Evolutionary conservation across 192 early-diverging fungal species (phyloP), one percentile per base, ranked within the genome.

Genomic region (Phlyctochytrium planicorne): DNA sequence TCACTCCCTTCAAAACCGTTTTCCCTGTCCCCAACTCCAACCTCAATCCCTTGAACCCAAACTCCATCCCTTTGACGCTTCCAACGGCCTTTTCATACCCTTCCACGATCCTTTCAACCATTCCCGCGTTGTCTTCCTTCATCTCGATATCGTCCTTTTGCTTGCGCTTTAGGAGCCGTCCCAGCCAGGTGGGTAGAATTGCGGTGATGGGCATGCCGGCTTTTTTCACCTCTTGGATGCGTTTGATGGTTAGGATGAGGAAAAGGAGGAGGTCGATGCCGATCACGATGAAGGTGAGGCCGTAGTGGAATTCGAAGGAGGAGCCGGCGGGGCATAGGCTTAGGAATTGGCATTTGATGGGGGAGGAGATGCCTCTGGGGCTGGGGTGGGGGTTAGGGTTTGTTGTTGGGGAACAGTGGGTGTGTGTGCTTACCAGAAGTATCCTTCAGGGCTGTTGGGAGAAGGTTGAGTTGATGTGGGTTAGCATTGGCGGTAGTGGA

Each of bases 21-120:
- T 87, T 81, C n/a, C 85, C 87, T 34, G 37, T 56, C 31, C 70
- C 71, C 3, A 82, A 37, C 55, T 53, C 61, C 53, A 83, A 56
- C 24, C 76, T 67, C 40, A 83, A 29, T n/a, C 63, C 60, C 37
- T 76, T 56, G 64, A 81, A 83, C 0, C 34, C 55, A 53, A 79
- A 75, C 30, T 80, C 62, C 63, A 82, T 72, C 29, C 50, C 36
- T 56, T 6, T 20, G 20, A 14, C 40, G 6, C 40, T 6, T 47
- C 40, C 40, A 14, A 47, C 40, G 10, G 20, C 10, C 40, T 47
- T 6, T 20, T 47, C 10, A 47, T 14, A 6, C 10, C 40, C 10
- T 20, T 47, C 40, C 10, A 14, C 40, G 10, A 47, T 47, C 40
- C 20, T 47, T 47, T 47, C 10, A 20, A 47, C 20, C 40, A 14